Evolutionary conservation across 257 asterid genomes (phyloP), one percentile per base, ranked within the genome.

Genomic region (Ajuga chamaepitys): DNA sequence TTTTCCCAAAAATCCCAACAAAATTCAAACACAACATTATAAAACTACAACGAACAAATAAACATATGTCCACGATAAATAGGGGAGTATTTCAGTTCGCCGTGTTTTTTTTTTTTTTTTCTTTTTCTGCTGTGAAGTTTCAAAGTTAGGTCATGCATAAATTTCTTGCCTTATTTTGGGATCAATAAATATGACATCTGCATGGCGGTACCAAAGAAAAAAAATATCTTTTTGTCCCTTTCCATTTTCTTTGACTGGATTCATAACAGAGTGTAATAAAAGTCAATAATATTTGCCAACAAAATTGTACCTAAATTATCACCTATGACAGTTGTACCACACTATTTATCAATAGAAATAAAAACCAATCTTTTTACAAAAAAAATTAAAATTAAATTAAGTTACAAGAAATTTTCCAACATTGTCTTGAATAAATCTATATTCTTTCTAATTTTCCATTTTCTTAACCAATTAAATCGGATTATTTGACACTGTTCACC

Each of bases 321-420:
- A n/a, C 54, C 54, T 34, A 58, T 13, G 58, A 70, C 69, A 59
- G 63, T 48, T 70, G 74, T 50, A 37, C 13, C 74, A 48, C 68
- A 47, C 41, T 56, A 25, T 11, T 4, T 16, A 52, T 52, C 14
- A 14, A 45, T 16, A 1, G 1, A 45, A 44, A 2, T 44, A 10
- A 2, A 44, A 44, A 4, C 13, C 50, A n/a, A 10, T 44, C 4
- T 16, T 45, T 45, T 45, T 45, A 12, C 22, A 45, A 16, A 14
- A 51, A 21, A 38, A 38, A 52, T 16, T 5, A 16, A 50, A 48
- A 32, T 50, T 50, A 40, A 35, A 16, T 47, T 47, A 17, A 11
- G 3, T 16, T 35, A 10, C 4, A 22, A 22, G 34, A 22, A 47
- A 64, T 35, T 48, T 10, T 34, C 50, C 59, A 34, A 64, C 21